A percentile compares a stretch with the other conserved stretches of the same genome.
Evolutionary conservation across 1,284 basidiomycete genomes (phyloP).

Genomic region (Irpex lacteus): DNA sequence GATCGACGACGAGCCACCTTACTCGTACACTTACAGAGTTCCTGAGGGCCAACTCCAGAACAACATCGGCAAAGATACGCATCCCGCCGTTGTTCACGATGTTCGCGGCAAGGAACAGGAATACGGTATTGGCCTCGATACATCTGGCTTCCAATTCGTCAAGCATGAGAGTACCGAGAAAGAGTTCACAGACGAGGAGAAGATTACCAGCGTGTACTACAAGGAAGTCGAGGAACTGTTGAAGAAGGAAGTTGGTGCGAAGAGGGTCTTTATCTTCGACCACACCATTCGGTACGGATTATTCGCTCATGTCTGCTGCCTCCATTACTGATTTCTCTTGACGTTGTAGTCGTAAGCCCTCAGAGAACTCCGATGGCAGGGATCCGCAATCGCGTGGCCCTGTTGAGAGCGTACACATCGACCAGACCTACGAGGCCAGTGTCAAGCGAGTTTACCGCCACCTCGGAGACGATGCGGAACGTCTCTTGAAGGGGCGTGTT

Average conservation of each 20-base stretch:
- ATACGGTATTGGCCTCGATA: constrained; percentile 33
- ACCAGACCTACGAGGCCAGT: constrained; percentile 52
- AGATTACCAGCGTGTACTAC: constrained; percentile 37
- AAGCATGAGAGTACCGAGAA: constrained; percentile 35
- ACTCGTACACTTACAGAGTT: constrained; percentile 23
- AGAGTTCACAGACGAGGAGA: constrained; percentile 39
- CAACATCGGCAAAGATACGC: constrained; percentile 27
- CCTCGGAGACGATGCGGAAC: constrained; percentile 43
- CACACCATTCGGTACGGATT: constrained; percentile 40
- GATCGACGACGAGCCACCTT: constrained; percentile 22
- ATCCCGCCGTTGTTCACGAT: constrained; percentile 26
- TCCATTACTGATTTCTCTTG: not conserved
- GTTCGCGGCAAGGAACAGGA: constrained; percentile 32
- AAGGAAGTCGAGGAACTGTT: constrained; percentile 42
- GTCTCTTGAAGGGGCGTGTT: constrained; percentile 40
- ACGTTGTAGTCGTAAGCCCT: constrained; percentile 18
- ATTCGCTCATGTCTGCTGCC: not conserved
- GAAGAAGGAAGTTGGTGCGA: constrained; percentile 39
- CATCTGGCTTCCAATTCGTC: constrained; percentile 41
- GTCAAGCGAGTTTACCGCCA: constrained; percentile 52
- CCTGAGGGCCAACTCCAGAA: constrained; percentile 20
- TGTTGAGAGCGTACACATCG: constrained; percentile 47
- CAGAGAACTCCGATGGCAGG: not conserved
- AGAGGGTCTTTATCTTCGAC: constrained; percentile 42
- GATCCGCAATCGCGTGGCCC: constrained; percentile 25